These are phyloP conservation scores for Xenosphaeropsis pyriputrescens DNA, from an alignment of 2,329 filamentous ascomycete species.

Conservation along the genomic window DNA sequence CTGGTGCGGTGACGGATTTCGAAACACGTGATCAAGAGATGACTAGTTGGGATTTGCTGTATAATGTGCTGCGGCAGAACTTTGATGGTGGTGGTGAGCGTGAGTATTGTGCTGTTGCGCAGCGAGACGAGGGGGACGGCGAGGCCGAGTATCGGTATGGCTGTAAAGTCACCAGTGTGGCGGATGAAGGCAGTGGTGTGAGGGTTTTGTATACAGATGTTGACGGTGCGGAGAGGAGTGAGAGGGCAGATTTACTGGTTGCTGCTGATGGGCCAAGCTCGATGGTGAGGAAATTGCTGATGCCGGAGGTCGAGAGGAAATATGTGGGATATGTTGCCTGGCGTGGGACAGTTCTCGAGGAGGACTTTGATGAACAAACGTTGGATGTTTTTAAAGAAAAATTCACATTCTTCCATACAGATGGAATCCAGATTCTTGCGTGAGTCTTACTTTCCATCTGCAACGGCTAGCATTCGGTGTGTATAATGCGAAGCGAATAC, in stretches of 20 bases:
- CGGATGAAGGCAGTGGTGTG: conserved; percentile 1
- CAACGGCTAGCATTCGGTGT: too few relatives aligned
- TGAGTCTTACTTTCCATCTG: neutral
- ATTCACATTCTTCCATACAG: conserved; percentile 25
- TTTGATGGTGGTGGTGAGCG: conserved; percentile 8
- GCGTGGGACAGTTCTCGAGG: conserved; percentile 24
- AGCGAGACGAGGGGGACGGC: neutral
- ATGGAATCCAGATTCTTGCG: conserved; percentile 23
- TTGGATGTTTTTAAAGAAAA: conserved; percentile 19
- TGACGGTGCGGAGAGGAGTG: neutral
- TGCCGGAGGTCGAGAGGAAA: conserved; percentile 6
- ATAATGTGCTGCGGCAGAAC: conserved; percentile 7
- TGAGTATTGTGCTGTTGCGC: conserved; percentile 1
- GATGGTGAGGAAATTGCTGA: conserved; percentile 3
- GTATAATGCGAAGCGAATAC: too few relatives aligned
- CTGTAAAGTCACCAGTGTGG: conserved; percentile 1
- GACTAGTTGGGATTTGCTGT: conserved; percentile 8
- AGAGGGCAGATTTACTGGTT: conserved; percentile 7
- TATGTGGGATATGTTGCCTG: conserved; percentile 24
- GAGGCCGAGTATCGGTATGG: conserved; percentile 3
- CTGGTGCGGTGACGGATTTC: conserved; percentile 3
- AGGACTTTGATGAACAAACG: conserved; percentile 19
- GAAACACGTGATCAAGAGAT: neutral
- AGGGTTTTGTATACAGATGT: conserved; percentile 2
- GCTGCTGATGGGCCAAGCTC: conserved; percentile 10